Percentiles rank a stretch among this genome's conserved stretches.
Evolutionary conservation across 2,329 filamentous ascomycete genomes (phyloP).

Genomic region (Septoria linicola): DNA sequence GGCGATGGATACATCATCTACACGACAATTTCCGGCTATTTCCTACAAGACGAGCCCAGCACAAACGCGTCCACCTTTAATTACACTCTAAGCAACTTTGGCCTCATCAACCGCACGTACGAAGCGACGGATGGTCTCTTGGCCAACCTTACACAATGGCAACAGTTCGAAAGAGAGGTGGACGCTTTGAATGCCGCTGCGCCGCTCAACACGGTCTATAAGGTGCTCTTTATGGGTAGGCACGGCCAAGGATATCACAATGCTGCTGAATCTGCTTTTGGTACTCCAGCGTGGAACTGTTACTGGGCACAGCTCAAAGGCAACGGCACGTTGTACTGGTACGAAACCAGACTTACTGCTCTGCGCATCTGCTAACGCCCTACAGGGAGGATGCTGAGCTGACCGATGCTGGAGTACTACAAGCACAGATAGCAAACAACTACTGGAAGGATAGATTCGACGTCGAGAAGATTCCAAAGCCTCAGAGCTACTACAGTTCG

Average conservation of each 20-base stretch:
- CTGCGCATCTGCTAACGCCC: no score
- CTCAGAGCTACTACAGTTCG: slow-evolving; percentile 65
- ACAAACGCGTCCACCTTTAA: slow-evolving; percentile 61
- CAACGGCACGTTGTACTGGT: slow-evolving; percentile 61
- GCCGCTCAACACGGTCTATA: slow-evolving; percentile 59
- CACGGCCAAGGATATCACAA: slow-evolving; percentile 68
- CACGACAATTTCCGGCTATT: slow-evolving; percentile 61
- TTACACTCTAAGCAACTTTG: slow-evolving; percentile 64
- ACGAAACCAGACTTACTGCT: no score
- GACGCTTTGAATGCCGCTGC: slow-evolving; percentile 54
- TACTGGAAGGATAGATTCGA: slow-evolving; percentile 61
- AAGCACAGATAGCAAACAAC: slow-evolving; percentile 59
- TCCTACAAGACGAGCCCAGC: slow-evolving; percentile 60
- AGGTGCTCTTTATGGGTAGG: slow-evolving; percentile 67
- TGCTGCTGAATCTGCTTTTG: slow-evolving; percentile 64
- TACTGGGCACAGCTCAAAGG: slow-evolving; percentile 66
- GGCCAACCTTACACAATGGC: slow-evolving; percentile 60
- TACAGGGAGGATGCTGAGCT: slow-evolving; percentile 63
- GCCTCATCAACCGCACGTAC: slow-evolving; percentile 63
- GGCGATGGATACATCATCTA: slow-evolving; percentile 53
- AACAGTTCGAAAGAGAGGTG: slow-evolving; percentile 62
- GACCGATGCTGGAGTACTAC: slow-evolving; percentile 55
- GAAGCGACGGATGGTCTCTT: slow-evolving; percentile 49
- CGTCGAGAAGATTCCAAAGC: slow-evolving; percentile 57
- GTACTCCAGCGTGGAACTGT: slow-evolving; percentile 66